Evolutionary conservation across 1,284 basidiomycete species (phyloP), one percentile per base, ranked within the genome.

Genomic region (Cutaneotrichosporon cavernicola): DNA sequence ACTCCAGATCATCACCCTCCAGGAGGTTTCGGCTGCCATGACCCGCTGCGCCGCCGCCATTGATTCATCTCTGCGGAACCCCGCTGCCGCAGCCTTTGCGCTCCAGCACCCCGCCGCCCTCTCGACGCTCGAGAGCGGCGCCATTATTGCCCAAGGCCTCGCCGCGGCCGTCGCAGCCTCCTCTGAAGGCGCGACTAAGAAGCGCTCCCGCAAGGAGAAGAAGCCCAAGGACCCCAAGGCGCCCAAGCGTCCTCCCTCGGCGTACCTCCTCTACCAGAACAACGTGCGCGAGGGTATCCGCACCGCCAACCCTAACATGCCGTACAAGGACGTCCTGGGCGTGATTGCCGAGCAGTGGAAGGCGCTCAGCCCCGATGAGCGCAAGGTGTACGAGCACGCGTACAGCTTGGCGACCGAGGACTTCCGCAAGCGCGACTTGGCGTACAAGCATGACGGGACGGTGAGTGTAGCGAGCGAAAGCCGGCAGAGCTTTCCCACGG

Each of bases 241-340:
- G 64, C 96, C 96, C 50, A 97, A 97, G 81, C 88, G 93, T 18
- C 93, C 96, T 31, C 86, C 94, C 22, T 92, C 92, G 21, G 94
- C 94, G 21, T 99, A 97, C 83, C 88, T 99, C 76, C 84, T 97
- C 72, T 99, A 90, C 85, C 96, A 97, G 81, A 97, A 97, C 78
- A 89, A 91, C 51, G 85, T 94, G 65, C 89, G 94, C 73, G 86
- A 88, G 67, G 82, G 86, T 68, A 70, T 80, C 47, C 67, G 71
- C 52, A 82, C 82, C 56, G 81, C 84, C 70, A 82, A 90, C 76
- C 89, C 90, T 4, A 81, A 82, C 11, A 81, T 91, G 65, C 80
- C 85, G 50, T 89, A 95, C 76, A 81, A 85, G 61, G 92, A 95
- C 67, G 81, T 96, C 31, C 82, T 95, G 68, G 78, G 79, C 53